Evolutionary conservation across 2,329 filamentous ascomycete species (phyloP).

Genomic region (Ceratocystis cubensis): DNA sequence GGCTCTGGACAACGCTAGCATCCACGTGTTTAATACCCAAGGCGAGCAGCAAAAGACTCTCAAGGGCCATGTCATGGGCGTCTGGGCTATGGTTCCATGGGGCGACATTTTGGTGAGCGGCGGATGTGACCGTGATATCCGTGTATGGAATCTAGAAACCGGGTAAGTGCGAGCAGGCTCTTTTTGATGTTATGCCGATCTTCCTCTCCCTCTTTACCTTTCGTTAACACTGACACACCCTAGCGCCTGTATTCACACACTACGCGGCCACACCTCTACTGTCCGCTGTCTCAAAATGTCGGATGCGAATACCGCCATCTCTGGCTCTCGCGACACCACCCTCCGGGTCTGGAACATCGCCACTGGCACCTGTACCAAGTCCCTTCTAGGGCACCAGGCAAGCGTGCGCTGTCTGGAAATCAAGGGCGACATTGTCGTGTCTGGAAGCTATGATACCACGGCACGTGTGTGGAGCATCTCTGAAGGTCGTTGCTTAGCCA

Average conservation of each 20-base stretch:
- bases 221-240: neutral
- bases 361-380: slow-evolving; percentile 77
- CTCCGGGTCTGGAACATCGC: slow-evolving; percentile 89
- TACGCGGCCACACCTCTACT: slow-evolving; percentile 91
- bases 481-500: slow-evolving; percentile 82
- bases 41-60: slow-evolving; percentile 79
- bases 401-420: slow-evolving; percentile 93
- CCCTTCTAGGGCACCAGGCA: slow-evolving; percentile 87
- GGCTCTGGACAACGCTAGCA: slow-evolving; percentile 93
- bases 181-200: slow-evolving; percentile 1
- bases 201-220: neutral
- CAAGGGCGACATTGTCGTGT: slow-evolving; percentile 93
- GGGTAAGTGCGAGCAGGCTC: slow-evolving; percentile 46
- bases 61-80: slow-evolving; percentile 94
- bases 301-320: slow-evolving; percentile 85
- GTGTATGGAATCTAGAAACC: slow-evolving; percentile 91
- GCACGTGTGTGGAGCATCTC: slow-evolving; percentile 97
- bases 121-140: slow-evolving; percentile 89
- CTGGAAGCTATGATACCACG: slow-evolving; percentile 93
- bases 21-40: slow-evolving; percentile 91
- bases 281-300: slow-evolving; percentile 97
- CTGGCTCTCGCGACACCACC: slow-evolving; percentile 88
- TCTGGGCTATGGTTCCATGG: slow-evolving; percentile 99
- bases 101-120: slow-evolving; percentile 90
- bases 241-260: slow-evolving; percentile 63